A percentile compares a stretch with the other conserved stretches of the same genome.
These are phyloP conservation scores for Sclerotinia borealis DNA, from an alignment of 2,329 filamentous ascomycete species.

Conservation along the genomic window DNA sequence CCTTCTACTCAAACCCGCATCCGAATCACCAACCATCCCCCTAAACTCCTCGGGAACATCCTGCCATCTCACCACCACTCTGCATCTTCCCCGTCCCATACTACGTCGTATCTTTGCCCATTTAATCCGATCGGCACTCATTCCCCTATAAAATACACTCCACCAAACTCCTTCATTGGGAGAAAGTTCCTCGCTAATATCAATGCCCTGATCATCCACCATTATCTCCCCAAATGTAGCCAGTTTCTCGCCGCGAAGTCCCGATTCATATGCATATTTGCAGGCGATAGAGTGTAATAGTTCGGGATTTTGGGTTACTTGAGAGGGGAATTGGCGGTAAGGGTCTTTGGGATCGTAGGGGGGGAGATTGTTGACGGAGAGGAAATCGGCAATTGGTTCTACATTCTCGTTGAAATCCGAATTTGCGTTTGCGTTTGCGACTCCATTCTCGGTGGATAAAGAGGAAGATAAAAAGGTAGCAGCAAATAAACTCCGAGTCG, in stretches of 20 bases:
- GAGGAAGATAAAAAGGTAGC: background rate
- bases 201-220: background rate
- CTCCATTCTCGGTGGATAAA: background rate
- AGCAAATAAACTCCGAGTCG: background rate
- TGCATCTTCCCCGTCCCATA: slow-evolving; percentile 24
- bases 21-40: background rate
- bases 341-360: background rate
- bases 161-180: slow-evolving; percentile 21
- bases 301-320: background rate
- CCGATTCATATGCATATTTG: background rate
- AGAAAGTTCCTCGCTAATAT: slow-evolving; percentile 1
- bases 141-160: slow-evolving; percentile 14
- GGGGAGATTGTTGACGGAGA: background rate
- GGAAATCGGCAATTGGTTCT: background rate
- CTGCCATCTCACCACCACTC: slow-evolving; percentile 23
- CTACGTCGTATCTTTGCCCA: slow-evolving; percentile 21
- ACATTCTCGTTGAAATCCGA: background rate
- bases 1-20: background rate
- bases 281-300: too few species aligned
- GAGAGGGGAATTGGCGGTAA: background rate
- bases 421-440: background rate
- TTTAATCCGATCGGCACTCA: slow-evolving; percentile 15
- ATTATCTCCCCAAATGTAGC: background rate
- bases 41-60: background rate
- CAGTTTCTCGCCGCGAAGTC: background rate